Base-by-base conservation (phyloP, 768 basidiomycete genomes). In the Lactifluus piperatus region DNA sequence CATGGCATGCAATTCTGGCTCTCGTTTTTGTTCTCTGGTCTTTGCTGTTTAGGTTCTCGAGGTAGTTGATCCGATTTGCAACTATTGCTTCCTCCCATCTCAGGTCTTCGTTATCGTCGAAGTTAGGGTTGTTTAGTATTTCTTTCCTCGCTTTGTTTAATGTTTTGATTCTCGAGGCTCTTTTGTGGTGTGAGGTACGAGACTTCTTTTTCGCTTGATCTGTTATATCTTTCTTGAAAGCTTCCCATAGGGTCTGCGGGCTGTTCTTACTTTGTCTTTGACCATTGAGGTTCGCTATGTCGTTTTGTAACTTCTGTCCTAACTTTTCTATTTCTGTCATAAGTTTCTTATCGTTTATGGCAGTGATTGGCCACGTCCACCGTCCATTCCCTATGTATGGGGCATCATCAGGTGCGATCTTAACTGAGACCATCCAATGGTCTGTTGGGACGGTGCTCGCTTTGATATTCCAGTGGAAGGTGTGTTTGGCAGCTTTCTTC, bases 241-340 rank as follows among this genome's bases (percentile, higher is more conserved):
- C 3, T 6, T 14, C 13, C 52, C 52, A 53, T 2, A 53, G 29
- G 1, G 0, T 2, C 22, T 53, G 54, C 5, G 32, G 22, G 22
- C 11, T 46, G 2, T 13, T 2, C n/a, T 13, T 14, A 4, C 3
- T 22, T 0, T 13, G 0, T 14, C 13, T 5, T 1, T 13, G 4
- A 3, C n/a, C 5, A 5, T 5, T 20, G 4, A 1, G 46, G 4
- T 22, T 45, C 44, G 3, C 2, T 3, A 26, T 36, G 32, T 6
- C 45, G 43, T 5, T 26, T 45, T 46, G n/a, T n/a, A n/a, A n/a
- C n/a, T n/a, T n/a, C n/a, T n/a, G n/a, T 2, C 54, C 46, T 14
- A 5, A 5, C 5, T 2, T 1, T 5, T 1, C 13, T n/a, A 53
- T 20, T 16, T 22, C 2, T 0, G 2, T 13, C 1, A 47, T n/a